These are phyloP conservation scores for Pleurotus platypus DNA, from an alignment of 768 basidiomycete species.

Conservation along the genomic window DNA sequence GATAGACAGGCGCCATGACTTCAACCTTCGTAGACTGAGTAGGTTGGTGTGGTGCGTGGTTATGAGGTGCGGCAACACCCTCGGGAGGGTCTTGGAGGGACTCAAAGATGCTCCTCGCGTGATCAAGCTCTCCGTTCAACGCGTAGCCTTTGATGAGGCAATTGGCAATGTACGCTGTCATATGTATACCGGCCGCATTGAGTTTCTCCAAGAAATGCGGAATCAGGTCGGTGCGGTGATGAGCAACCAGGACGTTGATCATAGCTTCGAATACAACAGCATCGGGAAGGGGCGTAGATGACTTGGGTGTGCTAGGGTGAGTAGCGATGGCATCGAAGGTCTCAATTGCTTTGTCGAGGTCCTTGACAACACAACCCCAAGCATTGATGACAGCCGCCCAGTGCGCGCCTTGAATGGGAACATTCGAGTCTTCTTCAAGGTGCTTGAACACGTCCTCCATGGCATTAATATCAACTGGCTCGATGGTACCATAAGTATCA, in stretches of 20 bases:
- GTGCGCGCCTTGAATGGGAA: constrained; percentile 42
- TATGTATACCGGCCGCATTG: constrained; percentile 60
- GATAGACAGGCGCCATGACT: constrained; percentile 64
- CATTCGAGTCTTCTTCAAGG: constrained; percentile 43
- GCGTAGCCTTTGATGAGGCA: constrained; percentile 73
- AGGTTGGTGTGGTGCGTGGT: constrained; percentile 74
- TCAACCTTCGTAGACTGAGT: constrained; percentile 26
- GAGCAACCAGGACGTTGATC: constrained; percentile 79
- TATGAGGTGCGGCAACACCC: constrained; percentile 85
- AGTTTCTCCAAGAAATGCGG: constrained; percentile 65
- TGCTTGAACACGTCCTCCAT: constrained; percentile 71
- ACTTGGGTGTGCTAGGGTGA: constrained; percentile 27
- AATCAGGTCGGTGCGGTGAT: constrained; percentile 75
- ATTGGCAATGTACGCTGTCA: constrained; percentile 96
- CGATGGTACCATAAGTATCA: constrained; percentile 83
- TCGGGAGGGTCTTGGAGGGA: constrained; percentile 72
- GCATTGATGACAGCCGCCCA: constrained; percentile 88
- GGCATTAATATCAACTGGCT: constrained; percentile 69
- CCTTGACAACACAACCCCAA: constrained; percentile 74
- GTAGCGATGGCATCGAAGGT: constrained; percentile 73
- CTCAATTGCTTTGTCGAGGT: constrained; percentile 72
- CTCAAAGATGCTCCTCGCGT: constrained; percentile 79
- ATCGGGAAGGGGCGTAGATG: constrained; percentile 57
- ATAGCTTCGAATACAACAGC: constrained; percentile 88
- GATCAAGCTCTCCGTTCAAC: constrained; percentile 62